A percentile compares a stretch with the other conserved stretches of the same genome.
Conservation (phyloP, 73 alveolate species). For the Symbiodinium pilosum region DNA sequence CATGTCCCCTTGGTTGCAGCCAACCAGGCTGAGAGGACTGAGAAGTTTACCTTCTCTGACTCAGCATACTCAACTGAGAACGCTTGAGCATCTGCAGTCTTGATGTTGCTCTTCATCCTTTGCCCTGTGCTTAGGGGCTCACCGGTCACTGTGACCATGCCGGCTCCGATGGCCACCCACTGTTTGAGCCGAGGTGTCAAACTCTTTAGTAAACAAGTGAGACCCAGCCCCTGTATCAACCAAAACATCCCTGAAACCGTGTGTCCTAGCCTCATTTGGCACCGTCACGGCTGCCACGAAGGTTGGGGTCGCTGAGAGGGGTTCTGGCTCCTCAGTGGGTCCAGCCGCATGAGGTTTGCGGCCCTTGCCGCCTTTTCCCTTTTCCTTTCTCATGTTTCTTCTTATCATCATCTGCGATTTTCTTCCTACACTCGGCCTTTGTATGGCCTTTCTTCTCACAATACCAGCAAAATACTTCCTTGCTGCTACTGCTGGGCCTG, state of each 20-base stretch:
- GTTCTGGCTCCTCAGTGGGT: constrained; percentile 27
- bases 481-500: neutral
- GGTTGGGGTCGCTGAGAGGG: neutral
- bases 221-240: constrained; percentile 37
- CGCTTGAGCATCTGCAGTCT: neutral
- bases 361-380: constrained; percentile 45
- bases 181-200: constrained; percentile 17
- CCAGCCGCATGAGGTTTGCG: neutral
- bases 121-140: neutral
- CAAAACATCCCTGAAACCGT: neutral
- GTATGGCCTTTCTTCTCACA: constrained; percentile 22
- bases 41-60: constrained; percentile 18
- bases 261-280: neutral
- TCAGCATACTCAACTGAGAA: constrained; percentile 28
- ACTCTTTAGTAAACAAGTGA: constrained; percentile 10
- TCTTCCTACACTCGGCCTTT: constrained; percentile 30
- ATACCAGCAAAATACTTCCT: neutral
- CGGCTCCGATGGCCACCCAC: too few relatives aligned
- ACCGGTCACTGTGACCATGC: constrained; percentile 34
- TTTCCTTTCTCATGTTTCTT: too few relatives aligned
- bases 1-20: constrained; percentile 33
- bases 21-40: constrained; percentile 13
- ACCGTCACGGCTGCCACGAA: neutral
- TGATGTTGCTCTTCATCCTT: neutral
- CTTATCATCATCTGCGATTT: neutral